A percentile compares a stretch with the other conserved stretches of the same genome.
Evolutionary conservation across 768 basidiomycete species (phyloP).

Genomic region (Dacryopinax primogenitus): DNA sequence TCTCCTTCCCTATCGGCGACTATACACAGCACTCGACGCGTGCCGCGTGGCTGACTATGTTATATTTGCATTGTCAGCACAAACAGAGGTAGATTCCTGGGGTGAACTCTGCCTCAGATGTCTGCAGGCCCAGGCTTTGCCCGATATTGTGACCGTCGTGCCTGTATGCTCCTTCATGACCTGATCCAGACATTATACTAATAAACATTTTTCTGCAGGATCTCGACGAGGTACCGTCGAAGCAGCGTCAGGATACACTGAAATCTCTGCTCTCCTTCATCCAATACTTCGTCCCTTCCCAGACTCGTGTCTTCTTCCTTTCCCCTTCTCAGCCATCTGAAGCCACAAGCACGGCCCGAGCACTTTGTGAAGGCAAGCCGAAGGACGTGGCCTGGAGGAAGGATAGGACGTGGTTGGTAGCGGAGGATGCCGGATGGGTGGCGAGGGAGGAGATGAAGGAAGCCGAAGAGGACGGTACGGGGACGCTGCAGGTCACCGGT

Average conservation of each 20-base stretch:
- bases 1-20: slow-evolving; percentile 52
- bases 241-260: slow-evolving; percentile 52
- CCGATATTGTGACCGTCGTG: slow-evolving; percentile 61
- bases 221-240: slow-evolving; percentile 28
- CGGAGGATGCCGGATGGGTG: slow-evolving; percentile 50
- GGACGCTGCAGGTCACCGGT: slow-evolving; percentile 64
- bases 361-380: slow-evolving; percentile 76
- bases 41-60: slow-evolving; percentile 85
- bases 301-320: slow-evolving; percentile 64
- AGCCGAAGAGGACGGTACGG: slow-evolving; percentile 32
- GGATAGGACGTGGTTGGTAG: slow-evolving; percentile 62
- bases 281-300: slow-evolving; percentile 82
- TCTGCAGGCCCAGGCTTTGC: slow-evolving; percentile 82
- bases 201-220: not conserved
- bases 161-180: slow-evolving; percentile 30
- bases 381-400: slow-evolving; percentile 70
- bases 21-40: slow-evolving; percentile 71
- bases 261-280: slow-evolving; percentile 91
- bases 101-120: slow-evolving; percentile 80
- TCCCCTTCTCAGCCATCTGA: slow-evolving; percentile 42
- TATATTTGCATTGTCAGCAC: slow-evolving; percentile 67
- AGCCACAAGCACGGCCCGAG: slow-evolving; percentile 54
- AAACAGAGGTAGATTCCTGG: slow-evolving; percentile 67
- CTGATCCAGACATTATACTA: not conserved
- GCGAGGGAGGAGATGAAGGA: slow-evolving; percentile 16